These are phyloP conservation scores for Trypethelium eluteriae DNA, from an alignment of 495 filamentous ascomycete species.

Conservation along the genomic window DNA sequence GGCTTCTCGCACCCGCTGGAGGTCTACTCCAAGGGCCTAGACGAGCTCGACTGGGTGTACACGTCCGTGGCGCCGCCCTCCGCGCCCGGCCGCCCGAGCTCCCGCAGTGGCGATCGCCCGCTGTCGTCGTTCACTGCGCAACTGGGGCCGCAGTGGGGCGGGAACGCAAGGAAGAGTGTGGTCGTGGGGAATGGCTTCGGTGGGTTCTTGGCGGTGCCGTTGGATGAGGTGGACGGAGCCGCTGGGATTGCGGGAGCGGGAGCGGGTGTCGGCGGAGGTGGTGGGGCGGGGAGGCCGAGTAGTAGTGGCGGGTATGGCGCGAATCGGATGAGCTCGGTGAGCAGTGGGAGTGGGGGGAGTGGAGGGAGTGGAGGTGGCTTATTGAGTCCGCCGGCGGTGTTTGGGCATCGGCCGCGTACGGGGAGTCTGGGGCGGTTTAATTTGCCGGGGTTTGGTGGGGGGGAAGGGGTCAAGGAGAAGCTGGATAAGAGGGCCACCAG, in stretches of 20 bases:
- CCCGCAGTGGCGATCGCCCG: slow-evolving; percentile 41
- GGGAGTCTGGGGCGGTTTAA: slow-evolving; percentile 18
- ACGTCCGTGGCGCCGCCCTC: slow-evolving; percentile 48
- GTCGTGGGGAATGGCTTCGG: slow-evolving; percentile 73
- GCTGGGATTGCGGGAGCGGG: slow-evolving; percentile 19
- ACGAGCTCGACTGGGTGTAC: slow-evolving; percentile 82
- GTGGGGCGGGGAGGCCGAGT: slow-evolving; percentile 2
- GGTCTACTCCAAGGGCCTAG: slow-evolving; percentile 78
- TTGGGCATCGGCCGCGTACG: not conserved
- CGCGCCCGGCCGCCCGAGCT: slow-evolving; percentile 30
- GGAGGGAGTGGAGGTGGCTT: slow-evolving; percentile 16
- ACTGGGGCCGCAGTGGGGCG: slow-evolving; percentile 53
- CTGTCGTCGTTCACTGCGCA: slow-evolving; percentile 48
- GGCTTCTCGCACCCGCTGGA: slow-evolving; percentile 59
- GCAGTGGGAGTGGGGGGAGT: slow-evolving; percentile 22
- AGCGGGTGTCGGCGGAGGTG: slow-evolving; percentile 4
- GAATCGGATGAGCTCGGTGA: slow-evolving; percentile 16
- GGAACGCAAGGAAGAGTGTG: slow-evolving; percentile 51
- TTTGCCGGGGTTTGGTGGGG: slow-evolving; percentile 8
- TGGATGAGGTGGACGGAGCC: slow-evolving; percentile 37
- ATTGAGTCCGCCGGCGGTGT: slow-evolving; percentile 20
- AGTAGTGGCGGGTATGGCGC: not conserved
- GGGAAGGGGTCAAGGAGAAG: slow-evolving; percentile 11
- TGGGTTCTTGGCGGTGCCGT: slow-evolving; percentile 73
- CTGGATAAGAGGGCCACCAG: slow-evolving; percentile 25